These are phyloP conservation scores for Neopestalotiopsis sp. DNA, from an alignment of 2,329 filamentous ascomycete genomes.

Conservation along the genomic window DNA sequence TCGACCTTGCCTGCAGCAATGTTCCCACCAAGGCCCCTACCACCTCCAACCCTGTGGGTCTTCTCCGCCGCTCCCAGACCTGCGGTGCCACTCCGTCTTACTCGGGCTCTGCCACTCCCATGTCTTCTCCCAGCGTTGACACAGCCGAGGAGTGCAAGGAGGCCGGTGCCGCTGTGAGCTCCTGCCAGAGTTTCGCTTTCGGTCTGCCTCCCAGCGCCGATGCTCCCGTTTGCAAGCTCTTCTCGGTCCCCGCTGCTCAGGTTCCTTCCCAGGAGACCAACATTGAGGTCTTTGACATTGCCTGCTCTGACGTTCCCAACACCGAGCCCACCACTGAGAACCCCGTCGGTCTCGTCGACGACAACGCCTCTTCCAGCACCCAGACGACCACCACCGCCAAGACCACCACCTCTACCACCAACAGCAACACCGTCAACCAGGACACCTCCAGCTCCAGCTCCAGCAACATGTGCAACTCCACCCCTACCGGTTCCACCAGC, in stretches of 20 bases:
- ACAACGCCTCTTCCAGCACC: neutral
- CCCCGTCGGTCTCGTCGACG: conserved; percentile 8
- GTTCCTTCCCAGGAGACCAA: conserved; percentile 20
- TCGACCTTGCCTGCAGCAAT: conserved; percentile 19
- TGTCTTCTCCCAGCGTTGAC: neutral
- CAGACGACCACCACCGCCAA: neutral
- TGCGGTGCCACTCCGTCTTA: conserved; percentile 14
- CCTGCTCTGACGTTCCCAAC: conserved; percentile 19
- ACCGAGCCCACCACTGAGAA: conserved; percentile 13
- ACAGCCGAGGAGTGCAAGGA: conserved; percentile 17
- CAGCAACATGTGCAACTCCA: conserved; percentile 10
- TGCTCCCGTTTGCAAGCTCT: conserved; percentile 20
- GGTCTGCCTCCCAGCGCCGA: conserved; percentile 15
- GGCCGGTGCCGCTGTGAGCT: conserved; percentile 10
- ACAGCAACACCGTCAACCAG: neutral
- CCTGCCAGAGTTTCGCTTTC: conserved; percentile 20
- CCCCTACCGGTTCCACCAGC: conserved; percentile 1
- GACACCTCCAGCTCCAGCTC: neutral
- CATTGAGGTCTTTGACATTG: conserved; percentile 20
- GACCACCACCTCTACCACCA: neutral
- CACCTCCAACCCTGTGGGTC: conserved; percentile 4
- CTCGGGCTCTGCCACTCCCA: neutral
- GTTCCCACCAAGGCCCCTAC: conserved; percentile 20
- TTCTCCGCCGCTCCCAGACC: neutral
- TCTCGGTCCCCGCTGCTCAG: conserved; percentile 19